phyloP scores from a whole-genome alignment of 1,284 basidiomycete genomes.

The Trichosporon ovoides region DNA sequence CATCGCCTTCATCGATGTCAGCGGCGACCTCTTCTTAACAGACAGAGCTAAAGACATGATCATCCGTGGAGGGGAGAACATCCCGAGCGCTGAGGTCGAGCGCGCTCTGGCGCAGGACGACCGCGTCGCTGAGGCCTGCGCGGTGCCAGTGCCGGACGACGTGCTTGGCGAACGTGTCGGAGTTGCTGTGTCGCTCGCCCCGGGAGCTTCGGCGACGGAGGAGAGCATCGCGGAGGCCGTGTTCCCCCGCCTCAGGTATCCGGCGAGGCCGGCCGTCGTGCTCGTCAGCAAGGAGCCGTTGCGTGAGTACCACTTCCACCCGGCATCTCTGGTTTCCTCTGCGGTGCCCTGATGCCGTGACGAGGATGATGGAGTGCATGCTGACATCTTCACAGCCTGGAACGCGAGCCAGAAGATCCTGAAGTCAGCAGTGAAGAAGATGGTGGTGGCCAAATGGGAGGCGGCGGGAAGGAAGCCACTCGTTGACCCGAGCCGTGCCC shows the following conservation, averaged over 20 bases:
- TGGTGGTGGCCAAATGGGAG: constrained; percentile 17
- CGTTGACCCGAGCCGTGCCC: constrained; percentile 10
- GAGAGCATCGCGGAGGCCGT: constrained; percentile 10
- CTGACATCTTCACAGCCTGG: too few relatives aligned
- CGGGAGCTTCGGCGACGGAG: constrained; percentile 8
- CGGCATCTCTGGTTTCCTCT: too few relatives aligned
- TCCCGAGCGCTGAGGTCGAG: constrained; percentile 39
- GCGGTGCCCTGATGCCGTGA: too few relatives aligned
- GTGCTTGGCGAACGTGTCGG: constrained; percentile 42
- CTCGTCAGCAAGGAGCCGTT: constrained; percentile 9
- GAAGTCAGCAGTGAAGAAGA: constrained; percentile 18
- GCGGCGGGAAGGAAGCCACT: constrained; percentile 13
- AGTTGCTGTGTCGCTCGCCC: constrained; percentile 30
- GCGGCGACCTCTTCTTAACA: constrained; percentile 38
- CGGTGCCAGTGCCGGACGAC: constrained; percentile 36
- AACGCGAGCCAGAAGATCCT: constrained; percentile 20
- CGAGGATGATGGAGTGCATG: too few relatives aligned
- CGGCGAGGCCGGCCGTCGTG: constrained; percentile 15
- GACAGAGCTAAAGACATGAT: constrained; percentile 43
- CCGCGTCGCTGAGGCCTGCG: constrained; percentile 34
- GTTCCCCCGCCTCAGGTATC: constrained; percentile 12
- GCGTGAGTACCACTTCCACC: too few relatives aligned
- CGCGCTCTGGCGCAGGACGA: constrained; percentile 37
- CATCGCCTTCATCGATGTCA: constrained; percentile 34
- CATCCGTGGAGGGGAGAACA: constrained; percentile 45